Evolutionary conservation across 2,329 filamentous ascomycete species (phyloP).

Genomic region (Colletotrichum sp.): DNA sequence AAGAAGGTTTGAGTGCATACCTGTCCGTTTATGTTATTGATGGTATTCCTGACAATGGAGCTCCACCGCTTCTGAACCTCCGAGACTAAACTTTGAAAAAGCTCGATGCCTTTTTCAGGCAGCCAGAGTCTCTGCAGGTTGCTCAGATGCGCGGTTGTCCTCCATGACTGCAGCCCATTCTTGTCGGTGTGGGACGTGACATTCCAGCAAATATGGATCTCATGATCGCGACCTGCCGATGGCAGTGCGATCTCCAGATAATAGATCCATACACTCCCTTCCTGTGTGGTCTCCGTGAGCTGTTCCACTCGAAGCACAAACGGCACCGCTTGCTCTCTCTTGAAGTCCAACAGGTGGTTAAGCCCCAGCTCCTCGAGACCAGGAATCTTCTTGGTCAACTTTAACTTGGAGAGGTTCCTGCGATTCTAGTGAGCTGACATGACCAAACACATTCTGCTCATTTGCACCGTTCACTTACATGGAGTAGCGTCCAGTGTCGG

Average conservation of each 20-base stretch:
- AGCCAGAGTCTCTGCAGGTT: background rate
- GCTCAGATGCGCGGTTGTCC: background rate
- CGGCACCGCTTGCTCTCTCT: background rate
- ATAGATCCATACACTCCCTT: background rate
- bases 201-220: background rate
- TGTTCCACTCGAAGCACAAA: background rate
- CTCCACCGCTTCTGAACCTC: background rate
- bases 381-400: background rate
- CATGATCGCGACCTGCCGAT: background rate
- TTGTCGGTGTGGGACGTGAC: background rate
- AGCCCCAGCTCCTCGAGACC: background rate
- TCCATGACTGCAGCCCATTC: background rate
- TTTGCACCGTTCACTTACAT: background rate
- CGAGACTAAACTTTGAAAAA: background rate
- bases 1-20: background rate
- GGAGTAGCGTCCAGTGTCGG: background rate
- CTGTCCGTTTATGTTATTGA: background rate
- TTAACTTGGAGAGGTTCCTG: background rate
- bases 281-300: background rate
- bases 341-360: background rate
- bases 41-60: background rate
- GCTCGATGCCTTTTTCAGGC: background rate
- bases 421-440: background rate
- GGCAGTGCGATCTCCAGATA: background rate
- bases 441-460: rapidly evolving